Base-by-base conservation (phyloP, 2,329 filamentous ascomycete species). In the Corniculantispora saksenae region DNA sequence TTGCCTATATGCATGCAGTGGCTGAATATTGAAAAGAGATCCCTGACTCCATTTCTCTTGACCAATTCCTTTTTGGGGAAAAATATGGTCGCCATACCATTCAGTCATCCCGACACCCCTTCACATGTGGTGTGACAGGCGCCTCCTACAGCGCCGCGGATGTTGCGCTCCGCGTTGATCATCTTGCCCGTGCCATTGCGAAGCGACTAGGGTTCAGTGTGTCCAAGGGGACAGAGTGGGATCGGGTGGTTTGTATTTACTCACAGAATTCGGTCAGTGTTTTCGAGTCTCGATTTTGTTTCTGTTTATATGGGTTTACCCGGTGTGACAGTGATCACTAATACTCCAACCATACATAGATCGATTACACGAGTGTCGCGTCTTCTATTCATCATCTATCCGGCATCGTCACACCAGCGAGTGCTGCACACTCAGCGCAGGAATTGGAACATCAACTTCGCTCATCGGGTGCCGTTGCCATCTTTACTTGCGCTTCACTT, bases 61-160 rank as follows among this genome's bases (percentile, higher is more conserved):
- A 84, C 69, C 87, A 94, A 60, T 96, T 96, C 77, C 89, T 96
- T 80, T 85, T 89, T 67, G 85, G 89, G 70, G 91, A 94, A 70
- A 78, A 83, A 54, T 85, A 92, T 72, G 91, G 91, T 43, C 86
- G 92, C 55, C 77, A 81, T 60, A 83, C 91, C 12, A 77, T 91
- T 12, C 82, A 84, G 38, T 81, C 86, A 67, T 89, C 92, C 23
- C 81, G 81, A 54, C 84, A 89, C 63, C 91, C 92, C 1, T 96
- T 90, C 77, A 93, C 89, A 40, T 94, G 91, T 72, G 92, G 91
- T 21, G 70, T 94, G 38, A 88, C 88, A 0, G 91, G 91, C 58
- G 88, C 85, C 74, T 84, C 86, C 3, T 91, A 89, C 75, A 86
- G 86, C 9, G 81, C 84, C 8, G 70, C 81, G 35, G 86, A 94